Evolutionary conservation across 345 rosid genomes (phyloP), one percentile per base, ranked within the genome.

Genomic region (Cardamine occulta): DNA sequence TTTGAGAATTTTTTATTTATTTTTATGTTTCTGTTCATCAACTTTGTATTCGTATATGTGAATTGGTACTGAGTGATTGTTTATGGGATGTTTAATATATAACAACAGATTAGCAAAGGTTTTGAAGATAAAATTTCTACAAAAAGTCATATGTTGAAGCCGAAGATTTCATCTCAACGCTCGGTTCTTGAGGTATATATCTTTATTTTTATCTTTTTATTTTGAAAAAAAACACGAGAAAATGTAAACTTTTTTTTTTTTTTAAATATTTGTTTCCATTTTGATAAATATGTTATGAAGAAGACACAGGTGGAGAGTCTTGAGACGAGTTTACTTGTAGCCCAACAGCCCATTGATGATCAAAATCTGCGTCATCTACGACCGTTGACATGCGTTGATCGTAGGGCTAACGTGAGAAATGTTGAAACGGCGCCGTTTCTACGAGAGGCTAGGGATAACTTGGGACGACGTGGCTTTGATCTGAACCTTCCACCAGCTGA

Each of bases 401-500:
- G 31, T 14, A 64, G 47, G 80, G 76, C 10, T 0, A 57, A 18
- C 15, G 8, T n/a, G 62, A 64, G 9, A 21, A 28, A 10, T 26
- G n/a, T 0, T 2, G 67, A 58, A 58, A 31, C 57, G 77, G 5
- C 28, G 39, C 4, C 58, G 72, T 57, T 55, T 7, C 28, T 1
- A 1, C 51, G 21, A 47, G 4, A 47, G 3, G 21, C 3, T 47
- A 39, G 29, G 15, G 63, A 31, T 19, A 71, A 28, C 17, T 4
- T 59, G 35, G 59, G 34, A 6, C 67, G 39, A 49, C 68, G 60
- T 51, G 37, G 60, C 8, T 23, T 73, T 51, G 68, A 77, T 77
- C 72, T 77, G 17, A 78, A 78, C 47, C 40, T 72, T 72, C 81
- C 77, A 32, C 58, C 72, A 10, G 4, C 11, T 0, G 62, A n/a